Evolutionary conservation across 148 eudicot genomes (phyloP).

Genomic region (Heliosperma pusillum): DNA sequence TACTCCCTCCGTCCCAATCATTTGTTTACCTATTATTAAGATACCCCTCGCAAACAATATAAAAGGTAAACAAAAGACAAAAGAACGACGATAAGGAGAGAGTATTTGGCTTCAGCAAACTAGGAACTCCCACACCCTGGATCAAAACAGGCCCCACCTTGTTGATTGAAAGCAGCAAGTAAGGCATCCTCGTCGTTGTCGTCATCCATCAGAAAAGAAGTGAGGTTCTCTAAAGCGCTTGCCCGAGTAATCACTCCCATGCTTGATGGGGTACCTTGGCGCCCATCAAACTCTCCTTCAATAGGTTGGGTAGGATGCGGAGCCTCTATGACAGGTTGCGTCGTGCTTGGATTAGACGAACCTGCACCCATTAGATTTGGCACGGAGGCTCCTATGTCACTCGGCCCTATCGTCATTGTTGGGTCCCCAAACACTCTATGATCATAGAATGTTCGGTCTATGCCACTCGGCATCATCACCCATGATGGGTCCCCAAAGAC

Average conservation of each 20-base stretch:
- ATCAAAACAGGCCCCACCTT: constrained; percentile 7
- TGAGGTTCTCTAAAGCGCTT: background rate
- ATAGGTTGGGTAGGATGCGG: background rate
- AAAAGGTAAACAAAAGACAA: background rate
- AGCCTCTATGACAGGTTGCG: background rate
- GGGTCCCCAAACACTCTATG: no score
- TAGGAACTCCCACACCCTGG: background rate
- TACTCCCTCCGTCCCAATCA: background rate
- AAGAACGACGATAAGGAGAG: background rate
- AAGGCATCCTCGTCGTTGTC: background rate
- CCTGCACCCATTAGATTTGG: constrained; percentile 4
- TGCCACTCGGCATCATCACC: no score
- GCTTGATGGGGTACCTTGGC: background rate
- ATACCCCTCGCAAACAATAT: no score
- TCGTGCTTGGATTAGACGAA: background rate
- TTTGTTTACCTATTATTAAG: no score
- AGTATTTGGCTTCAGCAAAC: background rate
- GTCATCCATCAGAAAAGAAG: background rate
- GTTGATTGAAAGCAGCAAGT: background rate
- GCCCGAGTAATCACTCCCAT: background rate
- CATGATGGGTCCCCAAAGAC: background rate
- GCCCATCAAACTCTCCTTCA: background rate
- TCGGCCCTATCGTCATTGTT: background rate
- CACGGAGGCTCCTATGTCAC: background rate
- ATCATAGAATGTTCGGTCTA: no score